Evolutionary conservation across 352 stramenopile genomes (phyloP), one percentile per base, ranked within the genome.

Genomic region (Phytophthora hibernalis): DNA sequence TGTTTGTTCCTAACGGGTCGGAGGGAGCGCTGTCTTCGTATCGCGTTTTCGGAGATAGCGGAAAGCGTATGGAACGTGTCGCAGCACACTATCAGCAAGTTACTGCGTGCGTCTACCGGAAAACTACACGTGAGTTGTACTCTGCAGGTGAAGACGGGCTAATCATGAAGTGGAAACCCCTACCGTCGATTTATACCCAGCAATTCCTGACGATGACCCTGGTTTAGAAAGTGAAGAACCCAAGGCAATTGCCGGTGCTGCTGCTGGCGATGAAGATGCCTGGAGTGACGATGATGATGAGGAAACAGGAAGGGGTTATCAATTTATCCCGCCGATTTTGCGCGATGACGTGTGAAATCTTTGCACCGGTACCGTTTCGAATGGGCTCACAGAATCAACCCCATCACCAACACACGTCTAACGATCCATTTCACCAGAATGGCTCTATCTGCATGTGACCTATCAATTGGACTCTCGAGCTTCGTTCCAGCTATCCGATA

Each of bases 161-260:
- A 18, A 90, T 93, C 55, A 88, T 89, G 78, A 83, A 82, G 56
- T 93, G 85, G 85, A 85, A 65, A 16, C 74, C 82, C 55, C 62
- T 7, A 45, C 63, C 3, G 56, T 80, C 4, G 53, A 75, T 18
- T 65, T 86, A 2, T 70, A 79, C 53, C 56, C 69, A 20, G 50
- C 54, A 22, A 40, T 56, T 13, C 10, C 47, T 49, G 55, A 51
- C 13, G 50, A 54, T 53, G 16, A 9, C 20, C 3, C 3, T 11
- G 24, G 47, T 43, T 20, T 13, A 37, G 38, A 50, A 51, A 58
- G 50, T 38, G 1, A 49, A 51, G 51, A 55, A 50, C 62, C 12
- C 22, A 63, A 37, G 42, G 42, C 10, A 57, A 51, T 50, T 37
- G 30, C 16, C 11, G 53, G 37, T 67, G 54, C 52, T 61, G 71